Percentiles rank a stretch among this genome's conserved stretches.
Conservation (phyloP, 495 filamentous ascomycete species). For the Penicillium coffeae region DNA sequence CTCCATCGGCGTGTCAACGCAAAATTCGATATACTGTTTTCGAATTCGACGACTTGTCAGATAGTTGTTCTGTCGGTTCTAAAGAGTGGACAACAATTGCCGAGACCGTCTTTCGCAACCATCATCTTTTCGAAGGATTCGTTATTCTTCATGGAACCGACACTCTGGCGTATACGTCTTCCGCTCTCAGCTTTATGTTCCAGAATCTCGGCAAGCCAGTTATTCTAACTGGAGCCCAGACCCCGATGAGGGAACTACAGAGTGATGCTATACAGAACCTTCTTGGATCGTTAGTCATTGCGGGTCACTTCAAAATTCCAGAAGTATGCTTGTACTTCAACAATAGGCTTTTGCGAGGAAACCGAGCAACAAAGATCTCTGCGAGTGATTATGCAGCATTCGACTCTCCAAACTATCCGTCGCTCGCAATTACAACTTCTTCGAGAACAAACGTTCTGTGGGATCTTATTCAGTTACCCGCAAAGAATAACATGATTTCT, state of each 20-base stretch:
- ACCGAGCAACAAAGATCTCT: slow-evolving; percentile 83
- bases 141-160: slow-evolving; percentile 95
- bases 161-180: slow-evolving; percentile 85
- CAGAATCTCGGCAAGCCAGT: slow-evolving; percentile 88
- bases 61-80: slow-evolving; percentile 88
- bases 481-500: slow-evolving; percentile 64
- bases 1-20: slow-evolving; percentile 72
- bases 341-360: slow-evolving; percentile 86
- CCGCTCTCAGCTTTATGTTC: slow-evolving; percentile 92
- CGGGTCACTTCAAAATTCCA: slow-evolving; percentile 92
- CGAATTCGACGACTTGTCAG: slow-evolving; percentile 83
- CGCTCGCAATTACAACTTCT: slow-evolving; percentile 74
- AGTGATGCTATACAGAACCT: slow-evolving; percentile 96
- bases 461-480: slow-evolving; percentile 73
- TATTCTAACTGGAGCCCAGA: slow-evolving; percentile 86
- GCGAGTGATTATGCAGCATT: slow-evolving; percentile 86
- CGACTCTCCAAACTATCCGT: slow-evolving; percentile 74
- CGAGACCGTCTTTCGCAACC: slow-evolving; percentile 64
- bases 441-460: slow-evolving; percentile 81
- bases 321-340: slow-evolving; percentile 97
- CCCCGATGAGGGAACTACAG: slow-evolving; percentile 87
- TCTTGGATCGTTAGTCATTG: slow-evolving; percentile 86
- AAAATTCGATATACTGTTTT: slow-evolving; percentile 82
- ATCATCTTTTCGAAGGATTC: slow-evolving; percentile 88
- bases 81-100: slow-evolving; percentile 90